phyloP scores from a whole-genome alignment of 805 yeast species.

The Limtongia smithiae region DNA sequence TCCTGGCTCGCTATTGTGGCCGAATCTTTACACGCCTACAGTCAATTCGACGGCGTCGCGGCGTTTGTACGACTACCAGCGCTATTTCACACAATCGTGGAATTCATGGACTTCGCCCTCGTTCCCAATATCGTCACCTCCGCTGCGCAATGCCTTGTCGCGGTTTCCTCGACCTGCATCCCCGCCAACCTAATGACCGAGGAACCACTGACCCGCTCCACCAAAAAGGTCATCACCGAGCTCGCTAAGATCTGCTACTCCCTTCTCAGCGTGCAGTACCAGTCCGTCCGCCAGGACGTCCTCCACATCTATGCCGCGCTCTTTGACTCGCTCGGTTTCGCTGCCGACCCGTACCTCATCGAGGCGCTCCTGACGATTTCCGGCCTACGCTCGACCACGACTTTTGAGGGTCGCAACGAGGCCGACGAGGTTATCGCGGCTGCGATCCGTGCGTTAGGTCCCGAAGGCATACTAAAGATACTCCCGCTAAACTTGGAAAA shows the following conservation, averaged over 20 bases:
- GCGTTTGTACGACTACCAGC: slow-evolving; percentile 57
- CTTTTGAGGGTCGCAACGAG: slow-evolving; percentile 64
- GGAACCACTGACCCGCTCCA: slow-evolving; percentile 29
- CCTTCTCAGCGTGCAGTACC: slow-evolving; percentile 51
- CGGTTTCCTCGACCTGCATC: slow-evolving; percentile 65
- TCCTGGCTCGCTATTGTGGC: slow-evolving; percentile 95
- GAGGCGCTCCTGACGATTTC: slow-evolving; percentile 71
- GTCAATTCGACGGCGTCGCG: slow-evolving; percentile 49
- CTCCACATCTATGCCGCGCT: slow-evolving; percentile 63
- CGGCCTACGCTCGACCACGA: slow-evolving; percentile 78
- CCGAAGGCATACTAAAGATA: slow-evolving; percentile 68
- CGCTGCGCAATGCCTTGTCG: slow-evolving; percentile 83
- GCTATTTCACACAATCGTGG: slow-evolving; percentile 53
- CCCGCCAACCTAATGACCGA: slow-evolving; percentile 56
- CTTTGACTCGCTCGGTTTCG: slow-evolving; percentile 53
- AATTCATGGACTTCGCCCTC: slow-evolving; percentile 65
- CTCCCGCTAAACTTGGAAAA: slow-evolving; percentile 76
- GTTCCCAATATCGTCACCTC: slow-evolving; percentile 60
- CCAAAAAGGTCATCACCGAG: slow-evolving; percentile 45
- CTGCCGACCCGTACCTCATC: slow-evolving; percentile 68
- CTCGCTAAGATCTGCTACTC: slow-evolving; percentile 27
- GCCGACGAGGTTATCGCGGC: slow-evolving; percentile 78
- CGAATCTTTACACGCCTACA: slow-evolving; percentile 61
- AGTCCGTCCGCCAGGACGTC: slow-evolving; percentile 69
- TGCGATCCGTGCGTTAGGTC: slow-evolving; percentile 79